phyloP scores from a whole-genome alignment of 1,284 basidiomycete species.

The Moniliophthora roreri region DNA sequence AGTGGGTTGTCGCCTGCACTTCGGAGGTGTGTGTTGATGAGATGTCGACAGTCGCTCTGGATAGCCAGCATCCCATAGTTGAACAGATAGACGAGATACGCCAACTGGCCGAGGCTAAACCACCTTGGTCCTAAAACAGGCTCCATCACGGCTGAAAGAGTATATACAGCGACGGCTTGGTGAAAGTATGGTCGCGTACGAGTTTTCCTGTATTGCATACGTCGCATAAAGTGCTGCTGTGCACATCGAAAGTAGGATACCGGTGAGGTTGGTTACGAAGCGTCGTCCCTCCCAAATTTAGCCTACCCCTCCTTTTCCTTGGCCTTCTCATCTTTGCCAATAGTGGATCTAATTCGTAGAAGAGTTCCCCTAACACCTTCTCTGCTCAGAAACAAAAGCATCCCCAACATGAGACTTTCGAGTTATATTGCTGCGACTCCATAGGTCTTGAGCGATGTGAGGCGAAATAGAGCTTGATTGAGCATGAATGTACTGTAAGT shows the following conservation, averaged over 20 bases:
- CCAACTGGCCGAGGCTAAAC: no score
- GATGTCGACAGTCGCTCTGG: no score
- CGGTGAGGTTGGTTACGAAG: constrained; percentile 57
- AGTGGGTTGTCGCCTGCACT: no score
- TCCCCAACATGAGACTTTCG: constrained; percentile 76
- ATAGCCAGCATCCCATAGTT: no score
- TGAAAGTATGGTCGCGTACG: constrained; percentile 64
- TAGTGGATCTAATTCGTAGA: constrained; percentile 37
- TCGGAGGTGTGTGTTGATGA: no score
- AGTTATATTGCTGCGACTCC: constrained; percentile 87
- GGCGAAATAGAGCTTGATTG: constrained; percentile 85
- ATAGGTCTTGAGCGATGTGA: constrained; percentile 85
- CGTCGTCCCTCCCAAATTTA: no score
- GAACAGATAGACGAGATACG: no score
- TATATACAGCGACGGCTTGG: constrained; percentile 68
- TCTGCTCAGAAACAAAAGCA: constrained; percentile 88
- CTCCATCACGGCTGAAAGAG: constrained; percentile 72
- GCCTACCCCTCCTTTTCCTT: constrained; percentile 49
- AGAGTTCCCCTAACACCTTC: constrained; percentile 90
- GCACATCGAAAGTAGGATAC: constrained; percentile 50
- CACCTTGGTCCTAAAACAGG: constrained; percentile 84
- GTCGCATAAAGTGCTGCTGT: constrained; percentile 49
- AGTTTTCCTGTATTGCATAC: constrained; percentile 50
- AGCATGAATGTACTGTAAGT: constrained; percentile 86
- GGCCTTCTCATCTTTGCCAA: constrained; percentile 14